These are phyloP conservation scores for Fraxinus sp. DNA, from an alignment of 305 asterid species.

Conservation along the genomic window DNA sequence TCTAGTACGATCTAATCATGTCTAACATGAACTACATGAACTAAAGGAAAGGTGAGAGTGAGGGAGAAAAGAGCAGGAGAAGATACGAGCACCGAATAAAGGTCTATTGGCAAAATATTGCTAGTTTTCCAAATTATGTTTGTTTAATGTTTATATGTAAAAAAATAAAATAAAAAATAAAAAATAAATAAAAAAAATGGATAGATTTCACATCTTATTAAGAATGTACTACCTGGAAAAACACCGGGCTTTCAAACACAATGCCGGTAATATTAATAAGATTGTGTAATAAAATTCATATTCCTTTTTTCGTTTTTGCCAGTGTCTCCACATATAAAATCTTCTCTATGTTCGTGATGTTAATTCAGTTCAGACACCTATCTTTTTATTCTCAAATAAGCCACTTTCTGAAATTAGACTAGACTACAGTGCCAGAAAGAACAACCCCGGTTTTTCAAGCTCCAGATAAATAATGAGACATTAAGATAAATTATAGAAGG, in stretches of 20 bases:
- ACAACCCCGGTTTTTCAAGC: neutral
- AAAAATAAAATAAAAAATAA: neutral
- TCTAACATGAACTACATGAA: neutral
- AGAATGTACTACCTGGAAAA: neutral
- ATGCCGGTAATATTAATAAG: neutral
- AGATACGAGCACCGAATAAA: neutral
- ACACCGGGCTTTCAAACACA: neutral
- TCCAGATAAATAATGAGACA: neutral
- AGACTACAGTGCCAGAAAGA: neutral
- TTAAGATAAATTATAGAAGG: neutral
- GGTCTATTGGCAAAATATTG: neutral
- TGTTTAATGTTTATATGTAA: neutral
- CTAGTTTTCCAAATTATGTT: neutral
- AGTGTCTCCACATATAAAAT: neutral
- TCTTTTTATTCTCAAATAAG: neutral
- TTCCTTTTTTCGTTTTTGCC: neutral
- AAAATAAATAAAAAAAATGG: neutral
- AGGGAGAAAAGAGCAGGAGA: neutral
- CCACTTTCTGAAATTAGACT: neutral
- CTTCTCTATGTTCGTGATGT: neutral
- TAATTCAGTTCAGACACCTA: neutral
- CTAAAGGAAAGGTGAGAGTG: neutral
- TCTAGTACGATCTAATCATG: neutral
- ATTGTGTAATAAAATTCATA: neutral
- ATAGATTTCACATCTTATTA: neutral